A percentile compares a stretch with the other conserved stretches of the same genome.
phyloP scores from a whole-genome alignment of 2,329 filamentous ascomycete species.

The Aureobasidium leucospermi region DNA sequence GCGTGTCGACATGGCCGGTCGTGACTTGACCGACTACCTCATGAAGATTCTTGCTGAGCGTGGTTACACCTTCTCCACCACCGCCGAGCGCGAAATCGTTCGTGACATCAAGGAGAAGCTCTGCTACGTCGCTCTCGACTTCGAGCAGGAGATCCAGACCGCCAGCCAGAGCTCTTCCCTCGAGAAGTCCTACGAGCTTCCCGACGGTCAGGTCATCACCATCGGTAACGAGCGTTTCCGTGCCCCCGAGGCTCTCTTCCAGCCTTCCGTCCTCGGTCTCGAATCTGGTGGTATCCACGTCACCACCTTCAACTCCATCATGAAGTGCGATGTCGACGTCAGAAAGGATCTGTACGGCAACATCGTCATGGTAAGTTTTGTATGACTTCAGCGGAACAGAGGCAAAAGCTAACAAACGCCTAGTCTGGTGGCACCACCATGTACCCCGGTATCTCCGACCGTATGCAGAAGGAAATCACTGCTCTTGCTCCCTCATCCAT shows the following conservation, averaged over 20 bases:
- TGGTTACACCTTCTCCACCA: slow-evolving; percentile 99
- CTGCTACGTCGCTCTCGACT: slow-evolving; percentile 99
- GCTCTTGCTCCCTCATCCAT: slow-evolving; percentile 98
- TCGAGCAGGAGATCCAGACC: slow-evolving; percentile 99
- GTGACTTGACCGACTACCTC: slow-evolving; percentile 99
- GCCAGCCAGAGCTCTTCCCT: slow-evolving; percentile 96
- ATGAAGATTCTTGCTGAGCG: slow-evolving; percentile 99
- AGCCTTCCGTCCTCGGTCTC: slow-evolving; percentile 95
- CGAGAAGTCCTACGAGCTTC: slow-evolving; percentile 99
- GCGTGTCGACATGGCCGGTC: slow-evolving; percentile 99
- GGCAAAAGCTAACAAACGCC: slow-evolving; percentile 28
- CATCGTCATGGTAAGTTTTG: slow-evolving; percentile 92
- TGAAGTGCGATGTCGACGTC: slow-evolving; percentile 99
- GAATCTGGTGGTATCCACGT: slow-evolving; percentile 99
- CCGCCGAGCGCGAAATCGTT: slow-evolving; percentile 99
- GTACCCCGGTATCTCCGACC: slow-evolving; percentile 99
- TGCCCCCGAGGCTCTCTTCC: slow-evolving; percentile 98
- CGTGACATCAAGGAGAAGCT: slow-evolving; percentile 99
- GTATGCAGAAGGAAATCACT: slow-evolving; percentile 99
- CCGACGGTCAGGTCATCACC: slow-evolving; percentile 98
- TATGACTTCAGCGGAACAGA: slow-evolving; percentile 8
- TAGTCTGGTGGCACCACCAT: slow-evolving; percentile 99
- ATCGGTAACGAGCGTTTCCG: slow-evolving; percentile 99
- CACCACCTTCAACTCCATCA: slow-evolving; percentile 99
- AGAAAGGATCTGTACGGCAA: slow-evolving; percentile 99